These are phyloP conservation scores for Graphilbum sp. DNA, from an alignment of 2,329 filamentous ascomycete genomes.

Conservation along the genomic window DNA sequence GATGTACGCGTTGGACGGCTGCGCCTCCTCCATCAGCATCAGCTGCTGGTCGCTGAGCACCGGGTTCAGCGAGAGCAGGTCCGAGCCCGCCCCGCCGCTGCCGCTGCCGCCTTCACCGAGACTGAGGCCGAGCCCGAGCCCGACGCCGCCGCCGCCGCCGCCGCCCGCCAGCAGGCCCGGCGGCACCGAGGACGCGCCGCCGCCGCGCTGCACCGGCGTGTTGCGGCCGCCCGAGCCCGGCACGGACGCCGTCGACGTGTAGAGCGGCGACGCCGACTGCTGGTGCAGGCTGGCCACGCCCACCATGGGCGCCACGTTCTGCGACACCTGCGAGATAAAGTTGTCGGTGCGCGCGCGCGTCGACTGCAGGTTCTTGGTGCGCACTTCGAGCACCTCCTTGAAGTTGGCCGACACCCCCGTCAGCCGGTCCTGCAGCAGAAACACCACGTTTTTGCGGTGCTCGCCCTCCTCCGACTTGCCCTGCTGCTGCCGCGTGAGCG, in stretches of 20 bases:
- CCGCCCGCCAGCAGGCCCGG: constrained; percentile 2
- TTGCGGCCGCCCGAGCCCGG: constrained; percentile 30
- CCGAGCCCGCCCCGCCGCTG: constrained; percentile 27
- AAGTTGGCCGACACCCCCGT: constrained; percentile 90
- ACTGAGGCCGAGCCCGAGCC: too few relatives aligned
- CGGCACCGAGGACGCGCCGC: constrained; percentile 2
- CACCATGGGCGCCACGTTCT: constrained; percentile 49
- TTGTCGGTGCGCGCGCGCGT: constrained; percentile 86
- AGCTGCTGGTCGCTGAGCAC: constrained; percentile 67
- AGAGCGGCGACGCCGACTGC: constrained; percentile 63
- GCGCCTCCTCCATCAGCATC: constrained; percentile 84
- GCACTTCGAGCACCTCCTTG: constrained; percentile 90
- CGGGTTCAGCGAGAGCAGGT: constrained; percentile 72
- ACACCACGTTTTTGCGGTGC: constrained; percentile 94
- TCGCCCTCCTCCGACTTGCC: constrained; percentile 65
- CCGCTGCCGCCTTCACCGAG: not conserved
- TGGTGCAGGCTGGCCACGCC: constrained; percentile 17
- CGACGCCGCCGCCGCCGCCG: not conserved
- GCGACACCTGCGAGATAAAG: constrained; percentile 80
- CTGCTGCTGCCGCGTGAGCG: constrained; percentile 57
- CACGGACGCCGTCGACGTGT: constrained; percentile 52
- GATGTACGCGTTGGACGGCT: constrained; percentile 74
- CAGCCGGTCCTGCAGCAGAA: constrained; percentile 78
- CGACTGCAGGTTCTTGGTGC: constrained; percentile 96
- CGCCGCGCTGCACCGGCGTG: constrained; percentile 6